Conservation (phyloP, 2,329 filamentous ascomycete species). For the Neopestalotiopsis clavispora region DNA sequence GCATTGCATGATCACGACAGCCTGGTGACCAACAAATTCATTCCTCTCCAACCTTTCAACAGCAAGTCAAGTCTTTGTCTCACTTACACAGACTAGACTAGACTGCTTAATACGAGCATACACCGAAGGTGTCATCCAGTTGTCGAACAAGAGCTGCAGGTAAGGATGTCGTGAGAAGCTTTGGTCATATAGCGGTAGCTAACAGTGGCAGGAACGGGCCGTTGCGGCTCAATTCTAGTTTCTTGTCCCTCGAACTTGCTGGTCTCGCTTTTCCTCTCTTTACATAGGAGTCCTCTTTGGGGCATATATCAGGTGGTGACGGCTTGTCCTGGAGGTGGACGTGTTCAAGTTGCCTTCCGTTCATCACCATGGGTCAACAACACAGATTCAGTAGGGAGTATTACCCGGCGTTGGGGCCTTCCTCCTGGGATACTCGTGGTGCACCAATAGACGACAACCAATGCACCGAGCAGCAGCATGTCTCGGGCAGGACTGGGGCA, state of each 20-base stretch:
- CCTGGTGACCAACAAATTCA: background rate
- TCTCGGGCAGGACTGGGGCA: background rate
- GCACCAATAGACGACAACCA: background rate
- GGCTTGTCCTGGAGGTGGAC: background rate
- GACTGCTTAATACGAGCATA: background rate
- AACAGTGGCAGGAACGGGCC: slow-evolving; percentile 3
- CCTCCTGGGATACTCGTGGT: slow-evolving; percentile 2
- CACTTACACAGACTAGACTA: background rate
- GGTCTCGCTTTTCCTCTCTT: background rate
- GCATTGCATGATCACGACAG: background rate
- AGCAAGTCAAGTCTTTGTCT: background rate
- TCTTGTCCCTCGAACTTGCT: background rate
- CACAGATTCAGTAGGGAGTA: slow-evolving; percentile 11
- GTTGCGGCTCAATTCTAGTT: background rate
- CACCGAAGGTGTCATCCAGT: background rate
- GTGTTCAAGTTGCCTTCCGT: background rate
- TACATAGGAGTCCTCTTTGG: background rate
- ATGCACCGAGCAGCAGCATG: slow-evolving; percentile 2
- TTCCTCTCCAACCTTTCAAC: background rate
- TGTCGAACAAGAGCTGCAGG: background rate
- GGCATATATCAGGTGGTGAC: background rate
- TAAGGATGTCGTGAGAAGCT: background rate
- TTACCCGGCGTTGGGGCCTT: background rate
- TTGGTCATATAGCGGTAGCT: background rate
- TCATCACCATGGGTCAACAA: slow-evolving; percentile 8